A percentile compares a stretch with the other conserved stretches of the same genome.
Evolutionary conservation across 768 basidiomycete genomes (phyloP).

Genomic region (Psilocybe sp.): DNA sequence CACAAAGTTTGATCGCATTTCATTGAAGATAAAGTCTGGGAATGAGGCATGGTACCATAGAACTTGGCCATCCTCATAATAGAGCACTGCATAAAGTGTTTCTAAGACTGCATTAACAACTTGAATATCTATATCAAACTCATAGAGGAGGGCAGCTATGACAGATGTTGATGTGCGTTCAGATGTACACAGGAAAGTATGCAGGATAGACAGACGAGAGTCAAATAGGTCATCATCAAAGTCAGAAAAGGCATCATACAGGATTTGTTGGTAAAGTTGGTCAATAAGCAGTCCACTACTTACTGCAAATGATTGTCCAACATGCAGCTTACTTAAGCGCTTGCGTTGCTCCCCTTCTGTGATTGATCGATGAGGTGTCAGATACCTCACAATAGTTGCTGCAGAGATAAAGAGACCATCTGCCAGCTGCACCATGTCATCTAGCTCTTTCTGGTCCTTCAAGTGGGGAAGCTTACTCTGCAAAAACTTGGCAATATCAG

Average conservation of each 20-base stretch:
- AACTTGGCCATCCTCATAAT: conserved; percentile 9
- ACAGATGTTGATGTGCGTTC: conserved; percentile 10
- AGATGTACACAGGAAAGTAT: conserved; percentile 17
- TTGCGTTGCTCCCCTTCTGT: not conserved
- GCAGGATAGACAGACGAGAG: conserved; percentile 8
- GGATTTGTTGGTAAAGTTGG: conserved; percentile 8
- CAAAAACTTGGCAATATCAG: not conserved
- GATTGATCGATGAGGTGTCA: conserved; percentile 1
- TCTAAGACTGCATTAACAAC: conserved; percentile 6
- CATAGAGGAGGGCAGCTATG: conserved; percentile 9
- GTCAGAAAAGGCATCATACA: conserved; percentile 7
- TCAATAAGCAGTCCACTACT: conserved; percentile 2
- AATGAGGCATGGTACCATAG: conserved; percentile 21
- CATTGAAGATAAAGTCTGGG: conserved; percentile 16
- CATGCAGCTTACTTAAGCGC: not conserved
- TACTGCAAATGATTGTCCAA: not conserved
- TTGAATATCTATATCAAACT: not conserved
- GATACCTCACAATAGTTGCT: conserved; percentile 16
- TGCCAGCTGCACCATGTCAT: conserved; percentile 8
- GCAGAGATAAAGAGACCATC: conserved; percentile 20
- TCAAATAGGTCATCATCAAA: conserved; percentile 3
- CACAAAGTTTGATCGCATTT: conserved; percentile 8
- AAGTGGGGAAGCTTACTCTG: not conserved
- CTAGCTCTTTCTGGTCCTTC: not conserved
- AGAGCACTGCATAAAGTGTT: conserved; percentile 19